Conservation (phyloP, 2,329 filamentous ascomycete species). For the Pezicula carpinea region DNA sequence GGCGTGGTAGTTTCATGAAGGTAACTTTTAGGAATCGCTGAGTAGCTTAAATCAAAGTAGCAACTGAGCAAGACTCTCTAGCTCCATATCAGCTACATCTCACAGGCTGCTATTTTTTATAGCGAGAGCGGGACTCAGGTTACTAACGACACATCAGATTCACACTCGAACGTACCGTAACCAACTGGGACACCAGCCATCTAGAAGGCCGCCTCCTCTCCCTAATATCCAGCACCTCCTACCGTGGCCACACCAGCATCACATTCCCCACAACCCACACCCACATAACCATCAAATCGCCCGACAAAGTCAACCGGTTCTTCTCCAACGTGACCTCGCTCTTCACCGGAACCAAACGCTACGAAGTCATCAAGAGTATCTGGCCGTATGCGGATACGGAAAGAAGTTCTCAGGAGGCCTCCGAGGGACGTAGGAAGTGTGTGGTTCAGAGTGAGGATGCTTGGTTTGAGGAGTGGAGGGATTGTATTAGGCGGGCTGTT, state of each 20-base stretch:
- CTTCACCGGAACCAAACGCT: slow-evolving; percentile 48
- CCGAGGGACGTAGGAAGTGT: slow-evolving; percentile 33
- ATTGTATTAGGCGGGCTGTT: slow-evolving; percentile 38
- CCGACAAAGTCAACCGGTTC: slow-evolving; percentile 49
- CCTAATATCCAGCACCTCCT: slow-evolving; percentile 44
- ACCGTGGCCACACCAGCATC: slow-evolving; percentile 45
- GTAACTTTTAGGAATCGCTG: background rate
- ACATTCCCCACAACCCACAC: slow-evolving; percentile 46
- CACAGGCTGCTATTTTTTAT: too few relatives aligned
- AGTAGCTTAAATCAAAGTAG: background rate
- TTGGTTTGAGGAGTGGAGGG: slow-evolving; percentile 51
- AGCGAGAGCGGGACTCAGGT: background rate
- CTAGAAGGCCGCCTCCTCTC: slow-evolving; percentile 49
- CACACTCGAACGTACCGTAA: slow-evolving; percentile 45
- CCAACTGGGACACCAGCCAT: slow-evolving; percentile 50
- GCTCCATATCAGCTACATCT: too few relatives aligned
- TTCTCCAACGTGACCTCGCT: slow-evolving; percentile 47
- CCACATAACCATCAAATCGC: slow-evolving; percentile 44
- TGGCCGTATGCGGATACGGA: slow-evolving; percentile 51
- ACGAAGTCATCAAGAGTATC: slow-evolving; percentile 50
- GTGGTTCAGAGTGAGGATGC: slow-evolving; percentile 51
- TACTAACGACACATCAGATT: slow-evolving; percentile 39
- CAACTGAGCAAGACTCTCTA: slow-evolving; percentile 4
- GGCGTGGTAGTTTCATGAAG: background rate
- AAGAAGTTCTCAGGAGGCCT: slow-evolving; percentile 31